A percentile compares a stretch with the other conserved stretches of the same genome.
These are phyloP conservation scores for Lagenidium sp. DNA, from an alignment of 352 stramenopile genomes.

Conservation along the genomic window DNA sequence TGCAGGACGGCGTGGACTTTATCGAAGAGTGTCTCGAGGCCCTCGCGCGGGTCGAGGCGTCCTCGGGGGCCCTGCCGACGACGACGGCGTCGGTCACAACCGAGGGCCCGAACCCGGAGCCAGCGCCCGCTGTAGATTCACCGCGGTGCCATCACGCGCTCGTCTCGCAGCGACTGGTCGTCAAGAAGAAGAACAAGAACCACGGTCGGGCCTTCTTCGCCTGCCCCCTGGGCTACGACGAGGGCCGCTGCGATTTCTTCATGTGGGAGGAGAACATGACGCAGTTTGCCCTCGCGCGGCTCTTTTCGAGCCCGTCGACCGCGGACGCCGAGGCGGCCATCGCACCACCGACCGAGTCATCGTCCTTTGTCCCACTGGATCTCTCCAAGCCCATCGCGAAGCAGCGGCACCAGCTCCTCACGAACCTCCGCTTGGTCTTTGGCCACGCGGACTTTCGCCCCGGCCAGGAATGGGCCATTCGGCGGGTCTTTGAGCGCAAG, in stretches of 20 bases:
- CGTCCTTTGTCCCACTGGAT: conserved; percentile 49
- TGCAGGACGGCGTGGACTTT: conserved; percentile 68
- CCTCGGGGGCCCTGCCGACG: not conserved
- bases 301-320: conserved; percentile 16
- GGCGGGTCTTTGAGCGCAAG: conserved; percentile 49
- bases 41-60: conserved; percentile 3
- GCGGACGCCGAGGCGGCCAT: not conserved
- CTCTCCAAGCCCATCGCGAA: conserved; percentile 27
- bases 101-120: not conserved
- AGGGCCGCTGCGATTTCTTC: conserved; percentile 81
- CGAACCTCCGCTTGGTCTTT: conserved; percentile 80
- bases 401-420: conserved; percentile 41
- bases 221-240: conserved; percentile 55
- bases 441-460: conserved; percentile 70
- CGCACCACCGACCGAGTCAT: no score
- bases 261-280: conserved; percentile 77
- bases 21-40: conserved; percentile 70
- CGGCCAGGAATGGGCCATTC: conserved; percentile 80
- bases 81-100: not conserved
- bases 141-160: conserved; percentile 67
- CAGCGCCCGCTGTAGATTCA: conserved; percentile 14
- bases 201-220: conserved; percentile 62
- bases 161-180: conserved; percentile 38
- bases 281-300: conserved; percentile 42
- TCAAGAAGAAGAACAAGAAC: conserved; percentile 86